phyloP scores from a whole-genome alignment of 2,329 filamentous ascomycete species.

The Fusarium humuli region DNA sequence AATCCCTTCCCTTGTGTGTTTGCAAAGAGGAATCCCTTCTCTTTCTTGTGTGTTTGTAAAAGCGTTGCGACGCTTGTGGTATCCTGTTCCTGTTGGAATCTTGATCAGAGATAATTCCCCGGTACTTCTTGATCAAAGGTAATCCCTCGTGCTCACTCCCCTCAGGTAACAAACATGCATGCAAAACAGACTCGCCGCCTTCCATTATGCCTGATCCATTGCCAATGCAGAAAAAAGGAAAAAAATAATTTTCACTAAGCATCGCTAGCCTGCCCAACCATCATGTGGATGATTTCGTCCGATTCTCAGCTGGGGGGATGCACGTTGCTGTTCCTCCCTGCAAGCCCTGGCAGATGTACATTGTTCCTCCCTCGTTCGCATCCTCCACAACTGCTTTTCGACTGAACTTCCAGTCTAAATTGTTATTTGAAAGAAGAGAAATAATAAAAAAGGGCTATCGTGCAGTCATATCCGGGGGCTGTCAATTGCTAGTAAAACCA shows the following conservation, averaged over 20 bases:
- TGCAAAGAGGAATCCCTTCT: neutral
- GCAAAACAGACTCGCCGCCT: slow-evolving; percentile 36
- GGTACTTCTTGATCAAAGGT: neutral
- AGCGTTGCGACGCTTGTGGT: slow-evolving; percentile 28
- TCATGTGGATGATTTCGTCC: slow-evolving; percentile 32
- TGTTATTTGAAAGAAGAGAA: neutral
- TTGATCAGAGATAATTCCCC: too few species aligned
- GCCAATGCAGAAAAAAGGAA: slow-evolving; percentile 34
- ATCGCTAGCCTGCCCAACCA: slow-evolving; percentile 41
- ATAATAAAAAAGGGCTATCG: neutral
- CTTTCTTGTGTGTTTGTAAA: slow-evolving; percentile 22
- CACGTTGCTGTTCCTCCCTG: too few species aligned
- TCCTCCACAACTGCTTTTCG: neutral
- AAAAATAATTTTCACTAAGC: slow-evolving; percentile 38
- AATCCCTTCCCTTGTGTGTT: neutral
- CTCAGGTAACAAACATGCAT: slow-evolving; percentile 21
- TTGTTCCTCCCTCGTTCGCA: slow-evolving; percentile 4
- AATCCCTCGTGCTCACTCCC: neutral
- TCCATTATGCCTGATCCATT: slow-evolving; percentile 23
- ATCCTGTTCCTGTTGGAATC: neutral
- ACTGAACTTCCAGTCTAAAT: neutral
- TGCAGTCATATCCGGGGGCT: slow-evolving; percentile 17
- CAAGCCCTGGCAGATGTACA: slow-evolving; percentile 26
- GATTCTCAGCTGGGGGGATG: slow-evolving; percentile 13
- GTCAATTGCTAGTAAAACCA: slow-evolving; percentile 15